Evolutionary conservation across 1,284 basidiomycete species (phyloP).

Genomic region (Pyrrhoderma noxium): DNA sequence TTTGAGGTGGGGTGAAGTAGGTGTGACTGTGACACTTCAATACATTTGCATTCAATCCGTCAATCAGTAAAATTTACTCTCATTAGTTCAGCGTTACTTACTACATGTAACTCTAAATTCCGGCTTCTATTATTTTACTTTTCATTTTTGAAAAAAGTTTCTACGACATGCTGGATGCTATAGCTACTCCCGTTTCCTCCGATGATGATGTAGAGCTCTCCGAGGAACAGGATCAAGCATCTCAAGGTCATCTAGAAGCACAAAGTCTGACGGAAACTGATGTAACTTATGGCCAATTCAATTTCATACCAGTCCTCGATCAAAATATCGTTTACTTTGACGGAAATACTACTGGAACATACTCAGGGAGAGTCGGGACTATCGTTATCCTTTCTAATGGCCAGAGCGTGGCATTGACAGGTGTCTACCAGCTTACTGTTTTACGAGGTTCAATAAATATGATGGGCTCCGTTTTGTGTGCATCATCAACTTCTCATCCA

Average conservation of each 20-base stretch:
- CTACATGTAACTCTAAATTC: no score
- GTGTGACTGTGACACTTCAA: not conserved
- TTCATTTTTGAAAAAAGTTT: no score
- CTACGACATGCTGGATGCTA: conserved; percentile 15
- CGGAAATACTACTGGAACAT: not conserved
- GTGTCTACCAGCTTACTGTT: conserved; percentile 47
- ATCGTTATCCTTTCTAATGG: conserved; percentile 36
- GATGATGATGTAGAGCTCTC: no score
- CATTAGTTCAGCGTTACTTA: no score
- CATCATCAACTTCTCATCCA: conserved; percentile 35
- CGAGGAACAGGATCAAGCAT: no score
- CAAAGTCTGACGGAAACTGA: no score
- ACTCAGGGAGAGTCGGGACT: conserved; percentile 21
- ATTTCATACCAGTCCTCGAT: conserved; percentile 34
- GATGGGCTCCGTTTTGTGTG: conserved; percentile 38
- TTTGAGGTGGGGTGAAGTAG: not conserved
- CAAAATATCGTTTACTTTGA: conserved; percentile 41
- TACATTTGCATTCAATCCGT: not conserved
- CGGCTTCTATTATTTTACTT: no score
- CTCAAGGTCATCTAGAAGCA: no score
- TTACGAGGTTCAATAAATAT: conserved; percentile 49
- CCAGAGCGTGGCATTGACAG: conserved; percentile 52
- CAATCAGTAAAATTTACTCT: no score
- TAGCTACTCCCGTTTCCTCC: not conserved
- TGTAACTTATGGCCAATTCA: no score